Evolutionary conservation across 257 asterid genomes (phyloP), one percentile per base, ranked within the genome.

Genomic region (Coffea canephora): DNA sequence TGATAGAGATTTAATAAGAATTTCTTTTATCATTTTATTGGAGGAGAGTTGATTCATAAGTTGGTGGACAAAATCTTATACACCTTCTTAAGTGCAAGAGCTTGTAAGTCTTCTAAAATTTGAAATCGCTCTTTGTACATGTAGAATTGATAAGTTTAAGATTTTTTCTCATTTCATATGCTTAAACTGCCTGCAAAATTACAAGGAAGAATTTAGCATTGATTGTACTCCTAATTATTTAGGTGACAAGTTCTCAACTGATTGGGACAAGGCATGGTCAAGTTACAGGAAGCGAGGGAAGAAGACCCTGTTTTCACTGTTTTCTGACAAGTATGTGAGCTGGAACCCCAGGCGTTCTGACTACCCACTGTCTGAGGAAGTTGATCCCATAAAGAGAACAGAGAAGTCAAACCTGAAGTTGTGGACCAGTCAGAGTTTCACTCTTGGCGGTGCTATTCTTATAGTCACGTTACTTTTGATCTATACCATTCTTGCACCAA

Each of bases 251-350:
- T 92, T 36, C 84, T 89, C 97, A 31, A 93, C 90, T 12, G 98
- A 95, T 73, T 95, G 99, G 98, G 97, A 94, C 85, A 93, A 91
- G 87, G 98, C 98, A 43, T 95, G 98, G 98, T 77, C 97, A 64
- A 93, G 86, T 86, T 93, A 92, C 95, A 91, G 74, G 86, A 93
- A 86, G 89, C 92, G 84, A 87, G 97, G 97, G 31, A 92, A 87
- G 82, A 93, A 91, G 87, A 85, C 86, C 0, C 15, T 93, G 61
- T 92, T 95, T 83, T 91, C 97, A 3, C 84, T 78, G 75, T 95
- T 93, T 85, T 88, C 94, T 0, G 62, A 93, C 87, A 93, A 93
- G 89, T 95, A 93, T 23, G 99, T 93, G 79, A 92, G 89, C 80
- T 95, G 99, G 98, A 92, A 95, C 36, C 99, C 98, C 1, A 89